These are phyloP conservation scores for Fraxinus nigra DNA, from an alignment of 305 asterid species.

Conservation along the genomic window DNA sequence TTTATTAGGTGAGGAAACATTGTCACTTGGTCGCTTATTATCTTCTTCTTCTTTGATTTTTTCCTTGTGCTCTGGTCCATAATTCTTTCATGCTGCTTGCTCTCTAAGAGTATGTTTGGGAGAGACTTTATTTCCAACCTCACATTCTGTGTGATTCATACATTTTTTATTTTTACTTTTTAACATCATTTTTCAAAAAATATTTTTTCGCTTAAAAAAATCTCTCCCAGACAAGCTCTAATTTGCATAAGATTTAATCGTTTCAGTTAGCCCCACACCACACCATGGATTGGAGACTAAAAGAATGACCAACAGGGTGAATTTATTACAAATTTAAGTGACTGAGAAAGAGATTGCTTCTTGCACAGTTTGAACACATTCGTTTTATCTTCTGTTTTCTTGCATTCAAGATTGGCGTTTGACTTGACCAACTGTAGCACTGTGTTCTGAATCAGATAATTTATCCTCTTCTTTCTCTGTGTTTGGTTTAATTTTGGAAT, in stretches of 20 bases:
- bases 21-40: neutral
- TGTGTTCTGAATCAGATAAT: neutral
- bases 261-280: neutral
- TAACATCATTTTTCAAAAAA: neutral
- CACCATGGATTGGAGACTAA: neutral
- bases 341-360: neutral
- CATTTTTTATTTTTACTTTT: neutral
- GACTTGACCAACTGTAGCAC: constrained; percentile 2
- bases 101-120: neutral
- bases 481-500: neutral
- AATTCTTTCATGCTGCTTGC: neutral
- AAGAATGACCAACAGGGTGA: neutral
- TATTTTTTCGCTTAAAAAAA: no score
- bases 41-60: neutral
- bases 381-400: neutral
- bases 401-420: neutral
- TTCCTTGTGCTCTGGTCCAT: neutral
- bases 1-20: neutral
- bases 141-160: neutral
- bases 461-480: neutral
- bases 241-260: neutral
- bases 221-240: no score
- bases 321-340: neutral
- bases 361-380: neutral
- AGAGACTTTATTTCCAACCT: neutral